Evolutionary conservation across 1,284 basidiomycete species (phyloP), one percentile per base, ranked within the genome.

Genomic region (Bjerkandera adusta): DNA sequence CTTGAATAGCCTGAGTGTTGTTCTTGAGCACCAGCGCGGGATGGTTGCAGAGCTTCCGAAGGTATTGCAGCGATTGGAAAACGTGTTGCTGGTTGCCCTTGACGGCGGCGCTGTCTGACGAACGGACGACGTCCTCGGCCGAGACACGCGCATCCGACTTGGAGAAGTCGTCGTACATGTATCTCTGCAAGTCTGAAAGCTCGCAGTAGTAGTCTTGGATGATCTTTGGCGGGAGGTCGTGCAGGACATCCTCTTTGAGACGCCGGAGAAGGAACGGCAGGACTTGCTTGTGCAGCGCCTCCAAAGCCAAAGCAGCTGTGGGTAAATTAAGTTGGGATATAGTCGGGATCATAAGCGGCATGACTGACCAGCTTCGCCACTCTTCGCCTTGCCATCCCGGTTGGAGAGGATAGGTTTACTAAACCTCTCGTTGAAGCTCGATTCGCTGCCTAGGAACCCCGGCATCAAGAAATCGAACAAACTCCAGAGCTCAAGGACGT

Each of bases 161-260:
- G 1, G 89, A 83, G 60, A 94, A 97, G 60, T 95, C 88, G 62
- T 97, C 95, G 64, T 97, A 98, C 13, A 98, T 77, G 58, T 85
- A 76, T 68, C 93, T 92, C 71, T 99, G 95, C 43, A 99, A 68
- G 12, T 93, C 88, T 0, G 95, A 97, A 2, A 99, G 77, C 61
- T 99, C 96, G 74, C 96, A 98, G 62, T 98, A 97, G 67, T 99
- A 98, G 64, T 99, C 97, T 68, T 99, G 97, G 53, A 99, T 99
- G 66, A 99, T 99, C 73, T 99, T 99, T 2, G 97, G 97, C 0
- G 97, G 97, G 2, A 99, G 76, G 63, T 99, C 97, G 57, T 93
- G 73, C 50, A 99, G 74, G 18, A 99, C 97, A 61, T 99, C 95
- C 68, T 99, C 97, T 66, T 99, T 99, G 59, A 99, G 72, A 16